phyloP scores from a whole-genome alignment of 176 grass and related monocot genomes.

The Pontederia crassipes region DNA sequence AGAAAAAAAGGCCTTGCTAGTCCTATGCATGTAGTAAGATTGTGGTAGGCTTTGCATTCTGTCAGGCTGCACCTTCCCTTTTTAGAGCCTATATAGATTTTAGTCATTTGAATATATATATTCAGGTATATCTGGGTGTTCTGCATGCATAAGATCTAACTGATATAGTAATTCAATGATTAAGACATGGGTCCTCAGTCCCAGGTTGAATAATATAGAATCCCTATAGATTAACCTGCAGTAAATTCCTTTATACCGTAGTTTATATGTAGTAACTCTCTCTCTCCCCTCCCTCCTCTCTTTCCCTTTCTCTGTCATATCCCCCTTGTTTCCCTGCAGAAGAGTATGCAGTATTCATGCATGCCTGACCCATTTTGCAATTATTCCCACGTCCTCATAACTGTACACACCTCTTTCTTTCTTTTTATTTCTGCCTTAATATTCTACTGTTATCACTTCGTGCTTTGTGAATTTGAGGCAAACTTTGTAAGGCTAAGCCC shows the following conservation, averaged over 20 bases:
- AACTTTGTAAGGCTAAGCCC: background rate
- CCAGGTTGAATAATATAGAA: background rate
- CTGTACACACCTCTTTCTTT: background rate
- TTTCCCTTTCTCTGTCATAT: background rate
- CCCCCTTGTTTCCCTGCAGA: background rate
- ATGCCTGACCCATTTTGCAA: conserved; percentile 2
- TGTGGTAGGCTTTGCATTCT: no score
- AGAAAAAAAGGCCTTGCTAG: no score
- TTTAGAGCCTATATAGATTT: background rate
- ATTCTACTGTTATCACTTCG: background rate
- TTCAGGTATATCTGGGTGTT: background rate
- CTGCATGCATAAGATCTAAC: background rate
- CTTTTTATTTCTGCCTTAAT: background rate
- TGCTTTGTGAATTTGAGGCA: background rate
- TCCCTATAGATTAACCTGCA: background rate
- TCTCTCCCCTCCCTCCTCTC: background rate
- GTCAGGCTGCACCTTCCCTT: no score
- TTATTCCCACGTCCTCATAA: background rate
- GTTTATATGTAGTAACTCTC: background rate
- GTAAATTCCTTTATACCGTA: background rate
- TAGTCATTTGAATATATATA: background rate
- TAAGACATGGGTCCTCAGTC: background rate
- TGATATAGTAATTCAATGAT: background rate
- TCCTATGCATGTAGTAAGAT: no score
- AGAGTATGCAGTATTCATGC: conserved; percentile 4